Percentiles rank a stretch among this genome's conserved stretches.
phyloP scores from a whole-genome alignment of 306 rosid species.

The Citrullus colocynthis region DNA sequence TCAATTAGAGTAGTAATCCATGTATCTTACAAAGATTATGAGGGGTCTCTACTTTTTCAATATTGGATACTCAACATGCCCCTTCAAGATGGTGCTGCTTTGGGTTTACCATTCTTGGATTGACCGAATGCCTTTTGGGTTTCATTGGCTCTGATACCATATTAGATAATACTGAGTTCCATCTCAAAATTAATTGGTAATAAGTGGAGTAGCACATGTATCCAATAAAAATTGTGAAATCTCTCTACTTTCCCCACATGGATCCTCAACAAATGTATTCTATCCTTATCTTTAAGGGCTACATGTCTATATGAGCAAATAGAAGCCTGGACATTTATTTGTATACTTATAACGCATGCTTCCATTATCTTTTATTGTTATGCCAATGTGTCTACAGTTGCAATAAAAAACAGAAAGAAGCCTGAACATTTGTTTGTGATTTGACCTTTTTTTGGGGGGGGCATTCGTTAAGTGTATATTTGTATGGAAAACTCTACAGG shows the following conservation, averaged over 20 bases:
- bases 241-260: too few species aligned
- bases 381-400: background rate
- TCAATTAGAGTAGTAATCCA: too few species aligned
- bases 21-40: too few species aligned
- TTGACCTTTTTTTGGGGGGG: background rate
- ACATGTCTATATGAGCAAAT: background rate
- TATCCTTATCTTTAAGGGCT: background rate
- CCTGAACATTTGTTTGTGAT: background rate
- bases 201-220: too few species aligned
- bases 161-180: too few species aligned
- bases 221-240: background rate
- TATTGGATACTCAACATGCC: too few species aligned
- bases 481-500: conserved; percentile 18
- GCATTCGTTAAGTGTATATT: background rate
- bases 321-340: background rate
- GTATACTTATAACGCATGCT: background rate
- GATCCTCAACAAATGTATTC: background rate
- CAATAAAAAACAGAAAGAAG: background rate
- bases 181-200: too few species aligned
- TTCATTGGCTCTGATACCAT: too few species aligned
- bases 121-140: too few species aligned
- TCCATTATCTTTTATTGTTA: background rate
- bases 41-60: too few species aligned
- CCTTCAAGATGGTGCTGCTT: too few species aligned
- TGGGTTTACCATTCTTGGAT: too few species aligned